phyloP scores from a whole-genome alignment of 2,329 filamentous ascomycete species.

The Stemphylium lycopersici region DNA sequence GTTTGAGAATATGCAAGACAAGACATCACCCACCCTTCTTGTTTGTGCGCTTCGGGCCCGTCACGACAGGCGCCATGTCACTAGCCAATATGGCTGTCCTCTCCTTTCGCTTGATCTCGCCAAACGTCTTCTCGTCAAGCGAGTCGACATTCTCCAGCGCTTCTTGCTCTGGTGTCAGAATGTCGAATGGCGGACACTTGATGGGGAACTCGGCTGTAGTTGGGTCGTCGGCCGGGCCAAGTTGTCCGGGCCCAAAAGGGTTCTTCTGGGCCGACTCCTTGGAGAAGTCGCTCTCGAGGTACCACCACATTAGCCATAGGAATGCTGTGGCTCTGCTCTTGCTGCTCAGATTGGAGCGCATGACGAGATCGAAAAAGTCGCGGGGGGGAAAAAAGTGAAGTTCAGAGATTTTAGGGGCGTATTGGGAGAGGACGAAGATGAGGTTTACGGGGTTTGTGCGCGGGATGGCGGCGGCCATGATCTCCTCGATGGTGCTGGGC shows the following conservation, averaged over 20 bases:
- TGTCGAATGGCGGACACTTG: slow-evolving; percentile 69
- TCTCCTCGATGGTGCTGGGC: slow-evolving; percentile 80
- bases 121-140: slow-evolving; percentile 71
- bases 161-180: slow-evolving; percentile 70
- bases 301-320: slow-evolving; percentile 99
- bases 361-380: slow-evolving; percentile 96
- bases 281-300: slow-evolving; percentile 93
- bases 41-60: slow-evolving; percentile 56
- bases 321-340: slow-evolving; percentile 84
- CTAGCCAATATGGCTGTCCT: slow-evolving; percentile 74
- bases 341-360: slow-evolving; percentile 84
- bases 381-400: slow-evolving; percentile 82
- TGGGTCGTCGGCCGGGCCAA: slow-evolving; percentile 41
- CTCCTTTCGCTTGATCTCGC: slow-evolving; percentile 74
- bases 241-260: slow-evolving; percentile 74
- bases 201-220: slow-evolving; percentile 55
- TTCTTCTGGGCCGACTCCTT: slow-evolving; percentile 87
- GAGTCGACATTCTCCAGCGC: slow-evolving; percentile 76
- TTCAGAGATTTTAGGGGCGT: slow-evolving; percentile 89
- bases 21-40: slow-evolving; percentile 51
- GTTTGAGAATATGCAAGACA: not conserved
- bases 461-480: slow-evolving; percentile 71
- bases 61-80: slow-evolving; percentile 72
- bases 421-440: slow-evolving; percentile 91
- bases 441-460: slow-evolving; percentile 96